A percentile compares a stretch with the other conserved stretches of the same genome.
Evolutionary conservation across 768 basidiomycete species (phyloP).

Genomic region (Hirschioporus abietinus): DNA sequence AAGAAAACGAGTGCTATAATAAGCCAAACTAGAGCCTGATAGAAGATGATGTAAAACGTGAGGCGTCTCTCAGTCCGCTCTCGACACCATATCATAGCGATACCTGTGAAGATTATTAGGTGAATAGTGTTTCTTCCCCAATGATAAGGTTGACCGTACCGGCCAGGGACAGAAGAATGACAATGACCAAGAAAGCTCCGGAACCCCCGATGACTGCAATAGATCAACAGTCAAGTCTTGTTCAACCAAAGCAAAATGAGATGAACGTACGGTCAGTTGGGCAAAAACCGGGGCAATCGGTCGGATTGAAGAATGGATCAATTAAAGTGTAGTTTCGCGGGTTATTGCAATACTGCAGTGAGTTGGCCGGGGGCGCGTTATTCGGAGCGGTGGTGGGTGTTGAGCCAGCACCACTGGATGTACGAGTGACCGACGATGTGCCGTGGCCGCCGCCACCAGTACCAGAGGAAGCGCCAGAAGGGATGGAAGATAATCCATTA

Average conservation of each 20-base stretch:
- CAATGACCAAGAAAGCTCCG: neutral
- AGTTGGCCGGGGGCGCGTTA: neutral
- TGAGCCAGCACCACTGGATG: neutral
- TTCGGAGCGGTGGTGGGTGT: neutral
- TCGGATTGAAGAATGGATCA: neutral
- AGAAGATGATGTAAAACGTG: neutral
- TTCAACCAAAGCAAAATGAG: neutral
- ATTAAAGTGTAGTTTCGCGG: neutral
- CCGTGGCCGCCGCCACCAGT: neutral
- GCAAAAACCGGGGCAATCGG: neutral
- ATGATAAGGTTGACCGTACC: neutral
- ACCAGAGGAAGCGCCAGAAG: neutral
- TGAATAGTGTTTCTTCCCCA: neutral
- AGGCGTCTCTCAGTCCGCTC: neutral
- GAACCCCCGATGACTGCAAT: neutral
- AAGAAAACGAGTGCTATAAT: neutral
- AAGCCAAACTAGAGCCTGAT: neutral
- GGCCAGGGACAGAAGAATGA: neutral
- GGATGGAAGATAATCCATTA: neutral
- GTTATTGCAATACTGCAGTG: neutral
- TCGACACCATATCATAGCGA: neutral
- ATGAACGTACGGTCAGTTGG: neutral
- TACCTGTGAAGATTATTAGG: neutral
- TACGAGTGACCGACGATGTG: neutral
- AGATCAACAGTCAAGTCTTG: neutral